Conservation (phyloP, 75 land plant species). For the Pinus tabuliformis region DNA sequence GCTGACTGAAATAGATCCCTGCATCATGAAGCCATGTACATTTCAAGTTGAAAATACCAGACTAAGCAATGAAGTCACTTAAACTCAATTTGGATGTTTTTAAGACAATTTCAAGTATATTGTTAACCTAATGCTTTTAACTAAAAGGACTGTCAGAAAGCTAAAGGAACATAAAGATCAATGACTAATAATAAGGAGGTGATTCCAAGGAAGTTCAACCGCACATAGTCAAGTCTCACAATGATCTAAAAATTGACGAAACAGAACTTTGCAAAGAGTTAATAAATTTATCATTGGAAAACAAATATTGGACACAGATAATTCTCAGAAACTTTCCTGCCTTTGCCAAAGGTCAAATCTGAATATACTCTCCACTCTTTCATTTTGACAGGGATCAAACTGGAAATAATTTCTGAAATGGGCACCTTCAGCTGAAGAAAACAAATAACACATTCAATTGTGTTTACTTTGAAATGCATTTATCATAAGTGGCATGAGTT, state of each 20-base stretch:
- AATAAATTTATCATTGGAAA: not conserved
- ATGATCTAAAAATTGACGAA: not conserved
- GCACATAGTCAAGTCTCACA: not conserved
- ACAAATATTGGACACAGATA: not conserved
- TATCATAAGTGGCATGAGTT: not conserved
- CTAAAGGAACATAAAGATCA: not conserved
- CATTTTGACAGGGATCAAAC: not conserved
- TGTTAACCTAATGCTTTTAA: not conserved
- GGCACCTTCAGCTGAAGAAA: not conserved
- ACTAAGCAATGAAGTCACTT: not conserved
- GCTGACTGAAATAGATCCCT: slow-evolving; percentile 88
- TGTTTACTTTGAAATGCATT: not conserved
- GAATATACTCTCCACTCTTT: not conserved
- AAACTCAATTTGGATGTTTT: not conserved
- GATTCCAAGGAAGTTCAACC: not conserved
- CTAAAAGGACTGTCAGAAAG: not conserved
- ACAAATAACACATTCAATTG: not conserved
- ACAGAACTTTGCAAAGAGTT: not conserved
- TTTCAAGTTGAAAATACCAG: not conserved
- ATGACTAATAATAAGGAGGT: not conserved
- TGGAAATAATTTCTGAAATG: not conserved
- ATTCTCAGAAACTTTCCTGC: not conserved
- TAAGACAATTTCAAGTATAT: not conserved
- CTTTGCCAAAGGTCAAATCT: not conserved
- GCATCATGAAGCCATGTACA: slow-evolving; percentile 14